A percentile compares a stretch with the other conserved stretches of the same genome.
These are phyloP conservation scores for Amaranthus hypochondriacus DNA, from an alignment of 148 eudicot genomes.

Conservation along the genomic window DNA sequence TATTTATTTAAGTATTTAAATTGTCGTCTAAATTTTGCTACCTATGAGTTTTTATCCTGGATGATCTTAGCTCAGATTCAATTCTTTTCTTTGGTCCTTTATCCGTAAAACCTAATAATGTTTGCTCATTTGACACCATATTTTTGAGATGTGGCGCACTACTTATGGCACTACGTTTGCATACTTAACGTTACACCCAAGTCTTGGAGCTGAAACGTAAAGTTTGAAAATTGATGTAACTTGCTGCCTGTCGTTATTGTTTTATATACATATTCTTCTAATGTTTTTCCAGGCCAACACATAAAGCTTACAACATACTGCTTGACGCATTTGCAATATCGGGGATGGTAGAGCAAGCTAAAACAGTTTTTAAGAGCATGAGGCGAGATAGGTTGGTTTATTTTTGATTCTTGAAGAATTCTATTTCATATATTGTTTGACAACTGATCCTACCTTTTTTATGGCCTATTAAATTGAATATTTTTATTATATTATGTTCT, in stretches of 20 bases:
- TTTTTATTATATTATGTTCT: neutral
- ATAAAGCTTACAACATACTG: constrained; percentile 83
- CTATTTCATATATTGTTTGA: neutral
- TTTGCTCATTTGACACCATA: too few species aligned
- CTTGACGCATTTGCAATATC: constrained; percentile 96
- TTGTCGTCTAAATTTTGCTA: too few species aligned
- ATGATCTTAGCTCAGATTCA: too few species aligned
- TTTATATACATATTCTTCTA: neutral
- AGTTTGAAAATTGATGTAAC: neutral
- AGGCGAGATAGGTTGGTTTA: constrained; percentile 79
- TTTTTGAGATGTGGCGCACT: too few species aligned
- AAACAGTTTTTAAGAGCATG: constrained; percentile 87
- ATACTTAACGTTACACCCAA: too few species aligned
- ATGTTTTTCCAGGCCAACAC: constrained; percentile 71
- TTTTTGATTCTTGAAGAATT: neutral
- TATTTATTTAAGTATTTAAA: too few species aligned
- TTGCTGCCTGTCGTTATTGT: neutral
- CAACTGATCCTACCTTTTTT: neutral
- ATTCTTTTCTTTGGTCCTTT: too few species aligned
- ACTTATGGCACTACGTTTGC: too few species aligned
- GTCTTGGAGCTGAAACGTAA: too few species aligned
- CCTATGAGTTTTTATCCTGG: too few species aligned
- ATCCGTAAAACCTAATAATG: too few species aligned
- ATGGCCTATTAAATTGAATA: neutral
- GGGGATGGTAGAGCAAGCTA: constrained; percentile 96